phyloP scores from a whole-genome alignment of 2,329 filamentous ascomycete species.

The Arthrobotrys conoides region DNA sequence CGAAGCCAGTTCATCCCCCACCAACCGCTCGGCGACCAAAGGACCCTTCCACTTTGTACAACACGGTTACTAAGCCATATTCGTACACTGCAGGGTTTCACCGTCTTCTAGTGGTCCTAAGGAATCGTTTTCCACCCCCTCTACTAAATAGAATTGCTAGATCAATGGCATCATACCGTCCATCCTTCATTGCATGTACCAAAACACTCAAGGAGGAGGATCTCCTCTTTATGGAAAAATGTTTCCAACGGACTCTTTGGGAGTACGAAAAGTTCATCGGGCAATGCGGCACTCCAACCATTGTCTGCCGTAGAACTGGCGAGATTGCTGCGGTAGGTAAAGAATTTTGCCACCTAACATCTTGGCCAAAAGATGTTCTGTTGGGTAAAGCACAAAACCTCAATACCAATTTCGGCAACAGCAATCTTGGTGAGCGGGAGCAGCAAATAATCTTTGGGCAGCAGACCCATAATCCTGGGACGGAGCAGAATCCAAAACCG shows the following conservation, averaged over 20 bases:
- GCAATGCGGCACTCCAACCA: conserved; percentile 87
- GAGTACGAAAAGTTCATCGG: conserved; percentile 95
- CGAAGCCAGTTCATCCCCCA: conserved; percentile 65
- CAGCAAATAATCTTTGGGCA: conserved; percentile 70
- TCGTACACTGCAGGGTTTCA: conserved; percentile 93
- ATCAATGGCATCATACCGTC: conserved; percentile 88
- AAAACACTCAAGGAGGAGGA: conserved; percentile 90
- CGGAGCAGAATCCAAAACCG: conserved; percentile 70
- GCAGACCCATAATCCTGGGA: conserved; percentile 70
- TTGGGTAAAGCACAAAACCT: conserved; percentile 88
- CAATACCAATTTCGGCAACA: conserved; percentile 82
- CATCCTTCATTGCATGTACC: conserved; percentile 92
- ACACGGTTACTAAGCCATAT: conserved; percentile 90
- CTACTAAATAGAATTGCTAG: conserved; percentile 83
- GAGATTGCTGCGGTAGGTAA: conserved; percentile 97
- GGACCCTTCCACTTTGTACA: conserved; percentile 88
- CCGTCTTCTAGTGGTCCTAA: conserved; percentile 83
- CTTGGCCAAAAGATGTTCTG: conserved; percentile 91
- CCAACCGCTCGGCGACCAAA: conserved; percentile 71
- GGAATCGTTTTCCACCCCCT: conserved; percentile 83
- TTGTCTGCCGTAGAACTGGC: conserved; percentile 91
- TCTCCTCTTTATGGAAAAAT: conserved; percentile 97
- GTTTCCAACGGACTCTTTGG: conserved; percentile 90
- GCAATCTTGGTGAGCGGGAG: conserved; percentile 68
- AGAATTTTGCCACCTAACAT: conserved; percentile 94